A percentile compares a stretch with the other conserved stretches of the same genome.
These are phyloP conservation scores for Xylariaceae sp. DNA, from an alignment of 2,329 filamentous ascomycete genomes.

Conservation along the genomic window DNA sequence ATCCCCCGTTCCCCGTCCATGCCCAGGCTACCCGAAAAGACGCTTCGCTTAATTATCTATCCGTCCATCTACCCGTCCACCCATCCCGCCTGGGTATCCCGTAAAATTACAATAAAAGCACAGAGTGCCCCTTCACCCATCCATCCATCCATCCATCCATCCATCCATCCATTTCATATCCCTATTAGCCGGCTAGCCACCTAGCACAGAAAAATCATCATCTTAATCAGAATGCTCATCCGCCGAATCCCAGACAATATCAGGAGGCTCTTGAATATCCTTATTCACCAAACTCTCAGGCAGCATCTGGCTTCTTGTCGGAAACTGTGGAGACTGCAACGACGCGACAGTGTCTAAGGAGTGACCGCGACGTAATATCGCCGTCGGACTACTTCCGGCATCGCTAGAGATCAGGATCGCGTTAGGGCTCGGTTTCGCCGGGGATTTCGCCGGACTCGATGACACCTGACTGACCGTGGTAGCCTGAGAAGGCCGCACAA, in stretches of 20 bases:
- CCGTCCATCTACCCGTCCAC: too few relatives aligned
- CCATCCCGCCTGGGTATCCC: neutral
- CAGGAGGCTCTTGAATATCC: slow-evolving; percentile 34
- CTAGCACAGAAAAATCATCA: neutral
- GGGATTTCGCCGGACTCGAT: slow-evolving; percentile 31
- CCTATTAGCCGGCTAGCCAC: neutral
- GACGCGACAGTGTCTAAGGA: slow-evolving; percentile 14
- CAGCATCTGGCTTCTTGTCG: slow-evolving; percentile 48
- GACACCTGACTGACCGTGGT: slow-evolving; percentile 37
- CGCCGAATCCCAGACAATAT: slow-evolving; percentile 40
- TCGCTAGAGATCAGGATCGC: slow-evolving; percentile 20
- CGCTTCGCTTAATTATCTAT: neutral
- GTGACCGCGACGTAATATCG: slow-evolving; percentile 12
- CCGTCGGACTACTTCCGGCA: slow-evolving; percentile 20
- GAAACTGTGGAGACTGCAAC: slow-evolving; percentile 42
- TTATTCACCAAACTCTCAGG: slow-evolving; percentile 42
- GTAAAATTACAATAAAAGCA: neutral
- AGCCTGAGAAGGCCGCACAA: slow-evolving; percentile 39
- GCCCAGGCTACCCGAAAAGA: neutral
- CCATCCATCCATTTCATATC: neutral
- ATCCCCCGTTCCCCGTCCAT: neutral
- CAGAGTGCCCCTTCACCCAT: too few relatives aligned
- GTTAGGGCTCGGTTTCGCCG: slow-evolving; percentile 26
- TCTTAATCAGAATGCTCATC: slow-evolving; percentile 33
- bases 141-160: neutral